These are phyloP conservation scores for Phanerochaete carnosa DNA, from an alignment of 768 basidiomycete genomes.

Conservation along the genomic window DNA sequence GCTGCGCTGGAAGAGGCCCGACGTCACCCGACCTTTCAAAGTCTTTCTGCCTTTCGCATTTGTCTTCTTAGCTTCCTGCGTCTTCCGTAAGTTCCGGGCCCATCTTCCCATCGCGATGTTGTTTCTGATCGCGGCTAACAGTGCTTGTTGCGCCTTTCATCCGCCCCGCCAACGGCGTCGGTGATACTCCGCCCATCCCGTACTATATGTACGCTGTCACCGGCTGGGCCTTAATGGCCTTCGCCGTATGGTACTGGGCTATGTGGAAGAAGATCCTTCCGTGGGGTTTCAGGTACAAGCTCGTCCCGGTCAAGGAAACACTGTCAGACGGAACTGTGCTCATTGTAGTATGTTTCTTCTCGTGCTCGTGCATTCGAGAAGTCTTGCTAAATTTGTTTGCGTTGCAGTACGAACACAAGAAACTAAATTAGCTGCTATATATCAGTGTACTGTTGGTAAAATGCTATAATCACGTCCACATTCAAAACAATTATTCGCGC, in stretches of 20 bases:
- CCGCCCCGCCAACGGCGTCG: constrained; percentile 48
- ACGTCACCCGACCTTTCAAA: constrained; percentile 50
- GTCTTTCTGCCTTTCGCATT: constrained; percentile 55
- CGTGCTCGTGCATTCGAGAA: background rate
- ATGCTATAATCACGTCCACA: background rate
- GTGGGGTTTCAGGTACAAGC: constrained; percentile 43
- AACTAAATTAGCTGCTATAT: background rate
- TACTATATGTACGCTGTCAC: constrained; percentile 60
- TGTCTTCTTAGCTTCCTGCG: constrained; percentile 49
- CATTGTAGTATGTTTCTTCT: constrained; percentile 37
- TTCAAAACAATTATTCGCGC: background rate
- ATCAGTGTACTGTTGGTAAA: background rate
- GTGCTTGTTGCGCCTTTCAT: constrained; percentile 58
- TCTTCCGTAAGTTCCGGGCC: constrained; percentile 42
- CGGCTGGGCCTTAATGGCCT: constrained; percentile 44
- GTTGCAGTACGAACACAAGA: background rate
- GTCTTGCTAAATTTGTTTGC: constrained; percentile 30
- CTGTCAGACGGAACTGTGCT: constrained; percentile 53
- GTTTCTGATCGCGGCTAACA: background rate
- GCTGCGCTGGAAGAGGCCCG: constrained; percentile 48
- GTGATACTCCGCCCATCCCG: constrained; percentile 58
- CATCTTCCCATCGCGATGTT: background rate
- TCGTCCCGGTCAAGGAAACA: constrained; percentile 44
- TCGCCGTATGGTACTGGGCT: constrained; percentile 52
- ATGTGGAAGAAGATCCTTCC: constrained; percentile 50